These are phyloP conservation scores for Trametes cingulata DNA, from an alignment of 768 basidiomycete species.

Conservation along the genomic window DNA sequence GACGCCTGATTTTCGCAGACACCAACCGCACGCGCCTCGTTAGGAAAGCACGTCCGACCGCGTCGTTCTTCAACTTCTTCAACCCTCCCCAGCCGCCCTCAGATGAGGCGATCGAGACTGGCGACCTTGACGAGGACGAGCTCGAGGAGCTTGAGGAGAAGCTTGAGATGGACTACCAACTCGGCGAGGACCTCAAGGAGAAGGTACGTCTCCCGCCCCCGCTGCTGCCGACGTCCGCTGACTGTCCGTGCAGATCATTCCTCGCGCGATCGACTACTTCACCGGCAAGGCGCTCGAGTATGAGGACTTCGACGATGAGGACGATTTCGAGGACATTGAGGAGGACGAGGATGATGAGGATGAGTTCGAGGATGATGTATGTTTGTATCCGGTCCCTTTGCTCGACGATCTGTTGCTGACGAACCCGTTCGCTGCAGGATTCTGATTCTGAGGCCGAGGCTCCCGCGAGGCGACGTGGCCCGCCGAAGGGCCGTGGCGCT, in stretches of 20 bases:
- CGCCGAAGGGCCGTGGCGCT: slow-evolving; percentile 54
- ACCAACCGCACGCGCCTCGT: slow-evolving; percentile 83
- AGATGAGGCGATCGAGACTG: slow-evolving; percentile 65
- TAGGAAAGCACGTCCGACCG: slow-evolving; percentile 84
- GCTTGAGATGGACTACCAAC: slow-evolving; percentile 95
- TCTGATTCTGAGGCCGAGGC: slow-evolving; percentile 71
- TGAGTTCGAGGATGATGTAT: slow-evolving; percentile 60
- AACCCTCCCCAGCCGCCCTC: slow-evolving; percentile 72
- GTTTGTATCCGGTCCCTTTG: slow-evolving; percentile 21
- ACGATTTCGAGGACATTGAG: slow-evolving; percentile 56
- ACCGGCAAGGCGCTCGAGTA: slow-evolving; percentile 94
- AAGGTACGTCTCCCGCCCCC: slow-evolving; percentile 52
- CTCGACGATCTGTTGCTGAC: background rate
- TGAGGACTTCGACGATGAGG: slow-evolving; percentile 59
- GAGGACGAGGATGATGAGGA: slow-evolving; percentile 59
- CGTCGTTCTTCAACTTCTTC: slow-evolving; percentile 99
- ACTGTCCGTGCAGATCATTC: slow-evolving; percentile 71
- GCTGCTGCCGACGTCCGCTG: background rate
- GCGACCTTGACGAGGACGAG: slow-evolving; percentile 80
- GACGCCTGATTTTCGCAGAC: slow-evolving; percentile 42
- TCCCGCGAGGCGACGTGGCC: slow-evolving; percentile 57
- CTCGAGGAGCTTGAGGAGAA: slow-evolving; percentile 91
- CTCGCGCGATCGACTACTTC: slow-evolving; percentile 95
- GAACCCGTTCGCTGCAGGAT: slow-evolving; percentile 47
- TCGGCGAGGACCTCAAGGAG: slow-evolving; percentile 98